Conservation (phyloP, 2,329 filamentous ascomycete genomes). For the Cladosporium sp. region DNA sequence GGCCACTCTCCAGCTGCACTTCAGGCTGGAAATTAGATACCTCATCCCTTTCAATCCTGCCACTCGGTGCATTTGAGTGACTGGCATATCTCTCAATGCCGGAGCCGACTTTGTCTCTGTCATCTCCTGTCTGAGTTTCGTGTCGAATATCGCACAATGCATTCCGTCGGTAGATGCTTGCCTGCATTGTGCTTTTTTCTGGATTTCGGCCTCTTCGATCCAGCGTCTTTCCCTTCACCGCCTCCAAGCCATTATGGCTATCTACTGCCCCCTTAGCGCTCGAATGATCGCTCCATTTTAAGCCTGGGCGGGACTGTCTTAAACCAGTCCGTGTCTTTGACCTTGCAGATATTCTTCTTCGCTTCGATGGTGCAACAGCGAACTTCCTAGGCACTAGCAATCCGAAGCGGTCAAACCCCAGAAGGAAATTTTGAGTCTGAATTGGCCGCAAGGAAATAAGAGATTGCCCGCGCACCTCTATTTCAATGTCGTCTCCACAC, state of each 20-base stretch:
- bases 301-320: background rate
- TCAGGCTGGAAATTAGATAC: background rate
- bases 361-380: background rate
- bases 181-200: background rate
- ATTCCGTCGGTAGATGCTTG: background rate
- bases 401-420: constrained; percentile 8
- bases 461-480: constrained; percentile 7
- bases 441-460: background rate
- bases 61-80: background rate
- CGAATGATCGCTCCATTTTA: background rate
- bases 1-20: background rate
- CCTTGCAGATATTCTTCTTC: background rate
- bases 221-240: background rate
- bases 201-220: background rate
- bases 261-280: background rate
- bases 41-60: background rate
- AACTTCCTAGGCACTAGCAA: background rate
- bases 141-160: background rate
- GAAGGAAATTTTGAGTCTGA: constrained; percentile 1
- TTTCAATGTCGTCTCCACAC: constrained; percentile 1
- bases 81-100: background rate
- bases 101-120: background rate
- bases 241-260: background rate
- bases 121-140: background rate
- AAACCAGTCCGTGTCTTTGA: background rate